Evolutionary conservation across 192 early-diverging fungal genomes (phyloP).

Genomic region (Funneliformis geosporum): DNA sequence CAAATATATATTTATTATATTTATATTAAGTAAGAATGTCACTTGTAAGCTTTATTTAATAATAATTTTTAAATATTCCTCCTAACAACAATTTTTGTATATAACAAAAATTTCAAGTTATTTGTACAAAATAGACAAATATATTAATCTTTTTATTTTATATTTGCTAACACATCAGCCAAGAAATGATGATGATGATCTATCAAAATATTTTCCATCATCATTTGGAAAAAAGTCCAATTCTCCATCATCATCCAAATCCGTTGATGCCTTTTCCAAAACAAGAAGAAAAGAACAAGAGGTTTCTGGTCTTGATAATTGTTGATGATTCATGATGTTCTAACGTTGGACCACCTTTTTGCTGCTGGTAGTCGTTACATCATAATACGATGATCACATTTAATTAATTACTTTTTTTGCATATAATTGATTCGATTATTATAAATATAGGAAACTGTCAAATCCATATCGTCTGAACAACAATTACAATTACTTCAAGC

Average conservation of each 20-base stretch:
- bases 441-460: neutral
- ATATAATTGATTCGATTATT: neutral
- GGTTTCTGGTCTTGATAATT: constrained; percentile 9
- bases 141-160: too few relatives aligned
- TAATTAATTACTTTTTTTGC: neutral
- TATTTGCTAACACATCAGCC: neutral
- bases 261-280: constrained; percentile 37
- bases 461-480: neutral
- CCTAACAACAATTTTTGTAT: too few relatives aligned
- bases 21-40: too few relatives aligned
- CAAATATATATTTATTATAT: too few relatives aligned
- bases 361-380: too few relatives aligned
- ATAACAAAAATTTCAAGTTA: too few relatives aligned
- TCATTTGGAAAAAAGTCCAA: constrained; percentile 47
- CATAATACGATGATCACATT: neutral
- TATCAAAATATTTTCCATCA: constrained; percentile 49
- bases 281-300: constrained; percentile 38
- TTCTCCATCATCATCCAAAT: constrained; percentile 19
- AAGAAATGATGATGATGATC: constrained; percentile 50
- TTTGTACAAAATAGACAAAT: too few relatives aligned
- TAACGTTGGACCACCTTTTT: too few relatives aligned
- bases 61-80: too few relatives aligned
- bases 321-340: too few relatives aligned
- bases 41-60: too few relatives aligned
- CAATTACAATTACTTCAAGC: neutral